Evolutionary conservation across 192 early-diverging fungal species (phyloP).

Genomic region (Umbelopsis vinacea): DNA sequence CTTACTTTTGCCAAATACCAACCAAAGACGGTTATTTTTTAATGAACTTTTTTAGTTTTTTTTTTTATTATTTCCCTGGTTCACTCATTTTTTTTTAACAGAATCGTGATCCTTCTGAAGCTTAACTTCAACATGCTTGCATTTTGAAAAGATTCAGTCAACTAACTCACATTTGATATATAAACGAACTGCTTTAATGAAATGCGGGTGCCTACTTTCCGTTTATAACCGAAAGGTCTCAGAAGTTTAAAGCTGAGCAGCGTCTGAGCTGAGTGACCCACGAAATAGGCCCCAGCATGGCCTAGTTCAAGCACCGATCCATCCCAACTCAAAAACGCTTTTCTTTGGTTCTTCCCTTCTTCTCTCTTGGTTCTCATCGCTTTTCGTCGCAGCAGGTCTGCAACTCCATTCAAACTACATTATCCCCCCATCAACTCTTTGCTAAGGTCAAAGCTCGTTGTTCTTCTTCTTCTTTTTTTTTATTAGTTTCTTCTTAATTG

Average conservation of each 20-base stretch:
- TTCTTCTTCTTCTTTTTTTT: neutral
- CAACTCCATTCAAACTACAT: neutral
- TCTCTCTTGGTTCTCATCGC: conserved; percentile 1
- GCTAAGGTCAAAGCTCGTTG: conserved; percentile 11
- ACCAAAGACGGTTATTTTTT: too few species aligned
- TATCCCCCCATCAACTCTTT: neutral
- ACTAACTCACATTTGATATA: too few species aligned
- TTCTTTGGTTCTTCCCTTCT: neutral
- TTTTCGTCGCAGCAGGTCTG: conserved; percentile 1
- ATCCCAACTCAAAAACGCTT: neutral
- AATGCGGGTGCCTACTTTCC: neutral
- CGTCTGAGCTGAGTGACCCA: conserved; percentile 15
- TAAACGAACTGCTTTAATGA: too few species aligned
- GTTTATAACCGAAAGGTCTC: neutral
- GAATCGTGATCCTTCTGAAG: too few species aligned
- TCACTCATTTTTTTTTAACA: too few species aligned
- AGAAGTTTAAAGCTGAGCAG: neutral
- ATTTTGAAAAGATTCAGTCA: neutral
- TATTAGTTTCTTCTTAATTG: neutral
- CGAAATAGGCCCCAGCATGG: conserved; percentile 3
- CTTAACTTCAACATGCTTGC: neutral
- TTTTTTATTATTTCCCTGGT: too few species aligned
- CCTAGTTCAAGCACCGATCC: neutral
- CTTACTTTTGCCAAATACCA: too few species aligned
- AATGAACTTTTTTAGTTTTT: too few species aligned